These are phyloP conservation scores for Bondarzewia mesenterica DNA, from an alignment of 1,284 basidiomycete species.

Conservation along the genomic window DNA sequence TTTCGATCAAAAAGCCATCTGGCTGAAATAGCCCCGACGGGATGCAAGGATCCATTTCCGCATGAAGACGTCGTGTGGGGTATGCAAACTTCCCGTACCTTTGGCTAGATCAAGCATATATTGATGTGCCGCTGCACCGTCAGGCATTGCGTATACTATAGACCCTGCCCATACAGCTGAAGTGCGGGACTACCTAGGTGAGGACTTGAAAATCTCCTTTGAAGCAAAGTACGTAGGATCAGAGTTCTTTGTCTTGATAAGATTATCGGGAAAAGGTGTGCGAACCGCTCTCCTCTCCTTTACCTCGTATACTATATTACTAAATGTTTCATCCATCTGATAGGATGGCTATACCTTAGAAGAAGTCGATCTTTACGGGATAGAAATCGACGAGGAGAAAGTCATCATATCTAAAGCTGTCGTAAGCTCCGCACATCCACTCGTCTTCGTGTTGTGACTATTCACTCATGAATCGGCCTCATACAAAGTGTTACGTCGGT, in stretches of 20 bases:
- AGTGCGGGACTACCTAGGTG: conserved; percentile 78
- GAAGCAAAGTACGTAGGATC: too few relatives aligned
- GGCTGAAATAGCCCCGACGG: background rate
- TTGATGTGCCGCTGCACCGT: too few relatives aligned
- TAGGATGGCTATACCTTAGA: conserved; percentile 75
- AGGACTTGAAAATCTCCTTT: too few relatives aligned
- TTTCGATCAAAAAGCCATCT: background rate
- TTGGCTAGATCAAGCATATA: too few relatives aligned
- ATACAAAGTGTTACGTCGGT: conserved; percentile 67
- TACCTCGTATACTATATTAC: background rate
- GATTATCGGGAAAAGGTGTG: conserved; percentile 76
- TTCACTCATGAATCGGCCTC: conserved; percentile 21
- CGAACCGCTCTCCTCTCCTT: too few relatives aligned
- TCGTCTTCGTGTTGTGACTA: conserved; percentile 9
- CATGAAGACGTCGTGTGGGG: conserved; percentile 83
- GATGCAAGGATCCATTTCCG: conserved; percentile 60
- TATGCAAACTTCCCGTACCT: too few relatives aligned
- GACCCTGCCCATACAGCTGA: conserved; percentile 66
- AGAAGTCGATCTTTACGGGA: conserved; percentile 49
- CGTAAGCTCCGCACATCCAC: conserved; percentile 10
- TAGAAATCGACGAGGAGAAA: conserved; percentile 43
- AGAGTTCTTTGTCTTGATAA: too few relatives aligned
- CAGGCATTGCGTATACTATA: conserved; percentile 78
- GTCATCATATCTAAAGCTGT: conserved; percentile 36
- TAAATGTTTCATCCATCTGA: background rate